A percentile compares a stretch with the other conserved stretches of the same genome.
Conservation (phyloP, 441 rosid species). For the Omphalea diandra region DNA sequence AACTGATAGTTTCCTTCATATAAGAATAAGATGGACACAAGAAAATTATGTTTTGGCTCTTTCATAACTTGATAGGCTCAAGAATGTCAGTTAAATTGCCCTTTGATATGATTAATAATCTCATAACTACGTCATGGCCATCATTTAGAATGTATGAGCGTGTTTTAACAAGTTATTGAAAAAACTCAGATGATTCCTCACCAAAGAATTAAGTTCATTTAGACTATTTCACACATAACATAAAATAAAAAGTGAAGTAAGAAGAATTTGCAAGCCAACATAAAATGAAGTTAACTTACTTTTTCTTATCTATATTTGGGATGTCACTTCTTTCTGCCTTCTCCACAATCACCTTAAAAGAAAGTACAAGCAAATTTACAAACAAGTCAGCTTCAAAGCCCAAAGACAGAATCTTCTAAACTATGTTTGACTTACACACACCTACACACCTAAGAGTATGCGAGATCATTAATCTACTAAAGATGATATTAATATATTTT, state of each 20-base stretch:
- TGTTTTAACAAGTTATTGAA: background rate
- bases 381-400: slow-evolving; percentile 21
- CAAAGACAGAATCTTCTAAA: background rate
- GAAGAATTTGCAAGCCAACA: slow-evolving; percentile 6
- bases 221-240: background rate
- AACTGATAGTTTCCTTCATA: background rate
- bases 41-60: background rate
- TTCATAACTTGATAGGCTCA: background rate
- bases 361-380: slow-evolving; percentile 9
- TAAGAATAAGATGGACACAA: background rate
- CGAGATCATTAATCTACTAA: background rate
- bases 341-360: slow-evolving; percentile 63
- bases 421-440: background rate
- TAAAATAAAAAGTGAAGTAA: background rate
- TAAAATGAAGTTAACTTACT: slow-evolving; percentile 35
- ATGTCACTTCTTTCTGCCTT: slow-evolving; percentile 72
- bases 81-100: background rate
- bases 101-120: too few relatives aligned
- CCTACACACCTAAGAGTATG: background rate
- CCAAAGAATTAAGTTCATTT: background rate
- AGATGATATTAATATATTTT: background rate
- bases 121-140: too few relatives aligned
- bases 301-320: slow-evolving; percentile 69
- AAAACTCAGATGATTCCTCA: background rate
- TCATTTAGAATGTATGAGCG: background rate